Evolutionary conservation across 2,329 filamentous ascomycete genomes (phyloP).

Genomic region (Pseudopyricularia cyperi): DNA sequence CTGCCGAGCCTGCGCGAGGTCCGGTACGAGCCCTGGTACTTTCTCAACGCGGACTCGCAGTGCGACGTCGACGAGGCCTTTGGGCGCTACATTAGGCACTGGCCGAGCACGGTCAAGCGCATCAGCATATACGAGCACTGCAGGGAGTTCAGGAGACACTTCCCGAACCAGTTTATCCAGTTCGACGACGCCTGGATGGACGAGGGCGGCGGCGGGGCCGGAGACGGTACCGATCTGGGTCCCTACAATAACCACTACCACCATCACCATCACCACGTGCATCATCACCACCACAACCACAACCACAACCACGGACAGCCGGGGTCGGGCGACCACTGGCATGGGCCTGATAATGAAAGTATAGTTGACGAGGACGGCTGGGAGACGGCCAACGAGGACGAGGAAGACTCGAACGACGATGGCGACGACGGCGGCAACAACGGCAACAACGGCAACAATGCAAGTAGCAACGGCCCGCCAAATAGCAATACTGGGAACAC

Average conservation of each 20-base stretch:
- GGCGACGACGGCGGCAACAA: not conserved
- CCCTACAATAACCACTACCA: not conserved
- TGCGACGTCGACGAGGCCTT: constrained; percentile 5
- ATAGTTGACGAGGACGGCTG: constrained; percentile 1
- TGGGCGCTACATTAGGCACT: constrained; percentile 9
- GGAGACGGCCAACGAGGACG: constrained; percentile 3
- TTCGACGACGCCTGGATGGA: constrained; percentile 3
- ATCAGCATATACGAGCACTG: constrained; percentile 12
- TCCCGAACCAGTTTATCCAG: not conserved
- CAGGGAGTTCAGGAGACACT: constrained; percentile 3
- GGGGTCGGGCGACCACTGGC: not conserved
- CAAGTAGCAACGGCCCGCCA: not conserved
- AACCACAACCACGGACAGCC: not conserved
- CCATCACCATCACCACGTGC: not conserved
- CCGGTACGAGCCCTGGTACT: constrained; percentile 10
- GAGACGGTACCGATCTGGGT: not conserved
- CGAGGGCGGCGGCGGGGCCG: constrained; percentile 4
- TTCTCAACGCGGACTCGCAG: constrained; percentile 7
- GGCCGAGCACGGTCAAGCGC: constrained; percentile 8
- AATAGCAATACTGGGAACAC: not conserved
- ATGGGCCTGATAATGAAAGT: not conserved
- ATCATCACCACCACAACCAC: not conserved
- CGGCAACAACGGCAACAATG: not conserved
- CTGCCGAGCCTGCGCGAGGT: constrained; percentile 8
- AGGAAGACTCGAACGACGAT: not conserved